Evolutionary conservation across 371 early-diverging fungal genomes (phyloP).

Genomic region (Sporodiniella umbellata): DNA sequence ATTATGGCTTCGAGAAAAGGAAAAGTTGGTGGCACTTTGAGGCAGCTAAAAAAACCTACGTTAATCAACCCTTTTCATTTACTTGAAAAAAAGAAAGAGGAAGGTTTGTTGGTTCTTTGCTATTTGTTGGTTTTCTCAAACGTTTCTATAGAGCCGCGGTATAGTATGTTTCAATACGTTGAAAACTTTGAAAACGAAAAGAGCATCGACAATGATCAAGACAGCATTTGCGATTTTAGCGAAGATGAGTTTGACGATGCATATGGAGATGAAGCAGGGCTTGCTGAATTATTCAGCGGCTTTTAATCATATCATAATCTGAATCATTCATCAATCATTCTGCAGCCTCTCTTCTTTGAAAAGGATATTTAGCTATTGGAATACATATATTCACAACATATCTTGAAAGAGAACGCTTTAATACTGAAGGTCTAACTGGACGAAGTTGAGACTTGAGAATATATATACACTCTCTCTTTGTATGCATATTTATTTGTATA

Average conservation of each 20-base stretch:
- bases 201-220: background rate
- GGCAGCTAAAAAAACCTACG: background rate
- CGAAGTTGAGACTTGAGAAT: too few relatives aligned
- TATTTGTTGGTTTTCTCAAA: background rate
- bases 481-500: too few relatives aligned
- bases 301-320: too few relatives aligned
- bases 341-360: too few relatives aligned
- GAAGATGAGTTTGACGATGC: conserved; percentile 27
- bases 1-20: conserved; percentile 14
- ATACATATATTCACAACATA: too few relatives aligned
- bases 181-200: background rate
- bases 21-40: background rate
- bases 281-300: background rate
- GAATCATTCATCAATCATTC: too few relatives aligned
- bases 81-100: background rate
- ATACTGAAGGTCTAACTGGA: too few relatives aligned
- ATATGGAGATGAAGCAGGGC: conserved; percentile 33
- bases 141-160: background rate
- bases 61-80: background rate
- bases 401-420: too few relatives aligned
- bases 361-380: too few relatives aligned
- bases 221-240: conserved; percentile 12
- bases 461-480: too few relatives aligned
- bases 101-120: background rate
- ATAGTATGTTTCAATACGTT: background rate